Evolutionary conservation across 2,329 filamentous ascomycete genomes (phyloP).

Genomic region (Talaromyces verruculosus): DNA sequence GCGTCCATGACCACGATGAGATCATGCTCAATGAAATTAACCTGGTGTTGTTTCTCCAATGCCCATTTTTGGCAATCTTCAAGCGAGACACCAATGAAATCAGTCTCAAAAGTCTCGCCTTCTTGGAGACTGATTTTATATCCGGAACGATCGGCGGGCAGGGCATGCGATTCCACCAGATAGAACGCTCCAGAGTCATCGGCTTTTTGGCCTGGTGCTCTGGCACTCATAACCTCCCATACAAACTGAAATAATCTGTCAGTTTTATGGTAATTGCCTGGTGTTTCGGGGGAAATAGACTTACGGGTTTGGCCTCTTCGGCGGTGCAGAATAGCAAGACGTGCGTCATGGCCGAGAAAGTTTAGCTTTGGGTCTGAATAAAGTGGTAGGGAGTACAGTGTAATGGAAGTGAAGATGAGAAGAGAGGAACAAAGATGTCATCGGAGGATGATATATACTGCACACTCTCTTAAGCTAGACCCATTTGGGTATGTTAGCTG

Average conservation of each 20-base stretch:
- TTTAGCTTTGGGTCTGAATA: neutral
- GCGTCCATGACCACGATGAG: neutral
- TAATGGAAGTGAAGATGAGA: neutral
- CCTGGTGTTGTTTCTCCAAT: neutral
- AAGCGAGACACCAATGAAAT: slow-evolving; percentile 10
- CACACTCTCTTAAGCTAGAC: neutral
- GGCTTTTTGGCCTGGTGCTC: neutral
- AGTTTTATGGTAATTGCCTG: neutral
- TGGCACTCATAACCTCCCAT: slow-evolving; percentile 4
- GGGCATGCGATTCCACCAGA: slow-evolving; percentile 3
- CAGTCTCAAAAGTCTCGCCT: slow-evolving; percentile 13
- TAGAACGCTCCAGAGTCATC: neutral
- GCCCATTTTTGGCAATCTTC: slow-evolving; percentile 11
- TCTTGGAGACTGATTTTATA: neutral
- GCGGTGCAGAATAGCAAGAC: slow-evolving; percentile 15
- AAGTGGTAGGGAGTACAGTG: neutral
- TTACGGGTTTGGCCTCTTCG: slow-evolving; percentile 15
- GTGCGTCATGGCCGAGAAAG: neutral
- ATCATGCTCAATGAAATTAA: neutral
- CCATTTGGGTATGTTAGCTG: neutral
- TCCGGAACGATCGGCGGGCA: neutral
- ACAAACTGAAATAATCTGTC: neutral
- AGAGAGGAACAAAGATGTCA: neutral
- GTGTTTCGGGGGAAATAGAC: neutral
- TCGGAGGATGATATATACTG: neutral